Percentiles rank a stretch among this genome's conserved stretches.
Conservation (phyloP, 352 stramenopile genomes). For the Phytophthora chlamydospora region DNA sequence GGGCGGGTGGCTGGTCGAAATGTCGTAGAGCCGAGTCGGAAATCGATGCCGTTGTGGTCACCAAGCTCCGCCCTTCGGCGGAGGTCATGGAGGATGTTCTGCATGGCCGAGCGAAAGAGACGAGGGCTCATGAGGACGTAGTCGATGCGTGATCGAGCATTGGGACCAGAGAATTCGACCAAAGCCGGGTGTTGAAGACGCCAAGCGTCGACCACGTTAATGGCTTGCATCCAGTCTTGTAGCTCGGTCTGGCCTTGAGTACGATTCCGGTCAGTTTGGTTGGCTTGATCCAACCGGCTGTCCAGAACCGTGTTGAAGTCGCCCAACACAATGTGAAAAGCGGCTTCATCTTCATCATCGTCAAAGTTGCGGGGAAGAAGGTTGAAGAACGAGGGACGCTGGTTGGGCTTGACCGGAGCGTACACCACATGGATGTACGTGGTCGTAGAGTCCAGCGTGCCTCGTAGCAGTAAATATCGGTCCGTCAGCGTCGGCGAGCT, state of each 20-base stretch:
- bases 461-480: constrained; percentile 14
- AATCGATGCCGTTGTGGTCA: not conserved
- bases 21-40: not conserved
- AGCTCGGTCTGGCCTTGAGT: not conserved
- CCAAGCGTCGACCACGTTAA: not conserved
- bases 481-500: not conserved
- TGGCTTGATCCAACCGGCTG: not conserved
- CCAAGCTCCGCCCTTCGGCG: not conserved
- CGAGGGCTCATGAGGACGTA: not conserved
- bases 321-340: not conserved
- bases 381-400: not conserved
- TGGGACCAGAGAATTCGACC: not conserved
- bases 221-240: not conserved
- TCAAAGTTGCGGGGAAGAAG: not conserved
- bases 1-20: not conserved
- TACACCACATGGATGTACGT: constrained; percentile 26
- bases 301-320: not conserved
- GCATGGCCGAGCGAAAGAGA: not conserved
- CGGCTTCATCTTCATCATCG: not conserved
- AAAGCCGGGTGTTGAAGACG: not conserved
- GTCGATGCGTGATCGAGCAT: not conserved
- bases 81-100: not conserved
- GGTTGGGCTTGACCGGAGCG: not conserved
- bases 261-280: not conserved
- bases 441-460: not conserved